Percentiles rank a stretch among this genome's conserved stretches.
These are phyloP conservation scores for Pestalotiopsis sp. DNA, from an alignment of 2,329 filamentous ascomycete species.

Conservation along the genomic window DNA sequence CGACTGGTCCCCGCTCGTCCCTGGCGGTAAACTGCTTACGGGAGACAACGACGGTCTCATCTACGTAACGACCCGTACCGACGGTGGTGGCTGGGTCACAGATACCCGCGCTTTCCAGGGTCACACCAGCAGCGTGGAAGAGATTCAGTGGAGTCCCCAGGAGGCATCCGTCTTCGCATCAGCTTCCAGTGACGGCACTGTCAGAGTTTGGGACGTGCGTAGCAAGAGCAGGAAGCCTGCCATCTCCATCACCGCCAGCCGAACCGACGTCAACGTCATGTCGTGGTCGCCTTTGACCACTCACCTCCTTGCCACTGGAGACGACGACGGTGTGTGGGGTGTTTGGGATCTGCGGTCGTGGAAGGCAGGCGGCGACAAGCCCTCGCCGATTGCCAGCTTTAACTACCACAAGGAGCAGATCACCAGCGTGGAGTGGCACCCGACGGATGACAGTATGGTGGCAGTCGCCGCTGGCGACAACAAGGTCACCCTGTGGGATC, in stretches of 20 bases:
- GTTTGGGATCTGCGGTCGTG: slow-evolving; percentile 97
- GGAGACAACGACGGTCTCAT: slow-evolving; percentile 91
- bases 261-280: slow-evolving; percentile 92
- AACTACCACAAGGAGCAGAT: slow-evolving; percentile 96
- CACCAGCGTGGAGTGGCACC: slow-evolving; percentile 96
- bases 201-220: slow-evolving; percentile 94
- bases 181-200: slow-evolving; percentile 88
- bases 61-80: slow-evolving; percentile 82
- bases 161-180: slow-evolving; percentile 95
- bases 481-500: slow-evolving; percentile 94
- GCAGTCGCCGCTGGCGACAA: slow-evolving; percentile 91
- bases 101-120: slow-evolving; percentile 83
- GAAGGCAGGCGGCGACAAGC: slow-evolving; percentile 71
- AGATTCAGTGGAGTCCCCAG: slow-evolving; percentile 94
- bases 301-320: slow-evolving; percentile 88
- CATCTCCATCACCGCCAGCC: slow-evolving; percentile 81
- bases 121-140: slow-evolving; percentile 85
- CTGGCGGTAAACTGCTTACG: slow-evolving; percentile 83
- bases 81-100: slow-evolving; percentile 87
- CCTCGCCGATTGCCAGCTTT: slow-evolving; percentile 88
- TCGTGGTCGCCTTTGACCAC: slow-evolving; percentile 90
- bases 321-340: slow-evolving; percentile 90
- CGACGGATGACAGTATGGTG: slow-evolving; percentile 93
- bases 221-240: slow-evolving; percentile 89
- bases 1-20: slow-evolving; percentile 89